Conservation (phyloP, 768 basidiomycete genomes). For the Mycena crocata region DNA sequence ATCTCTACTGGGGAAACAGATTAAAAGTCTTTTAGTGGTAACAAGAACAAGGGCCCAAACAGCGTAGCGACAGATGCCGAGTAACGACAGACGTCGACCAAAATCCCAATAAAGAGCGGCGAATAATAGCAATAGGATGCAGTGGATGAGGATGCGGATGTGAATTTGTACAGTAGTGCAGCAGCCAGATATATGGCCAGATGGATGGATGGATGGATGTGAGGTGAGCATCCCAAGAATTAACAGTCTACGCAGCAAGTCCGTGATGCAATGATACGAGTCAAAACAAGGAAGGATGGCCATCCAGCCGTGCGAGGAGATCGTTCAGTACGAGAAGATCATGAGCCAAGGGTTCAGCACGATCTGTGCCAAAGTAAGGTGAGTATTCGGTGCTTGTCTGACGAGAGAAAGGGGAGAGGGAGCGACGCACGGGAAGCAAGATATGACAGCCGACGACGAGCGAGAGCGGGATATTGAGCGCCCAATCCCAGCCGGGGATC, state of each 20-base stretch:
- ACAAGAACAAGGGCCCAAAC: neutral
- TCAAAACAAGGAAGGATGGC: too few relatives aligned
- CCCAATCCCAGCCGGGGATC: slow-evolving; percentile 73
- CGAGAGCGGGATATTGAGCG: slow-evolving; percentile 79
- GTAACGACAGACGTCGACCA: slow-evolving; percentile 19
- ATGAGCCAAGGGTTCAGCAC: slow-evolving; percentile 89
- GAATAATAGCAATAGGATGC: neutral
- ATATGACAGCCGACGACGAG: slow-evolving; percentile 77
- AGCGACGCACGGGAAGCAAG: slow-evolving; percentile 71
- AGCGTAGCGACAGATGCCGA: too few relatives aligned
- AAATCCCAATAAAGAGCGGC: slow-evolving; percentile 4
- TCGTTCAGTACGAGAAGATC: slow-evolving; percentile 80
- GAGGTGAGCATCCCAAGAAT: slow-evolving; percentile 2
- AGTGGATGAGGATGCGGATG: too few relatives aligned
- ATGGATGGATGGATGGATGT: too few relatives aligned
- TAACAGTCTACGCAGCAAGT: slow-evolving; percentile 17
- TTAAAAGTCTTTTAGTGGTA: slow-evolving; percentile 7
- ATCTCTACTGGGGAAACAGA: too few relatives aligned
- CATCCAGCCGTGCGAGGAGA: too few relatives aligned
- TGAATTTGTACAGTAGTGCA: too few relatives aligned
- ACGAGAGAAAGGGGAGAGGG: slow-evolving; percentile 13
- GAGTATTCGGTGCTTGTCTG: too few relatives aligned
- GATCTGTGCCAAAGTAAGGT: slow-evolving; percentile 54
- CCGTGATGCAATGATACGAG: slow-evolving; percentile 1
- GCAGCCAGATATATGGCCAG: too few relatives aligned